A percentile compares a stretch with the other conserved stretches of the same genome.
Conservation (phyloP, 2,329 filamentous ascomycete genomes). For the Fusarium tanahbumbuense region DNA sequence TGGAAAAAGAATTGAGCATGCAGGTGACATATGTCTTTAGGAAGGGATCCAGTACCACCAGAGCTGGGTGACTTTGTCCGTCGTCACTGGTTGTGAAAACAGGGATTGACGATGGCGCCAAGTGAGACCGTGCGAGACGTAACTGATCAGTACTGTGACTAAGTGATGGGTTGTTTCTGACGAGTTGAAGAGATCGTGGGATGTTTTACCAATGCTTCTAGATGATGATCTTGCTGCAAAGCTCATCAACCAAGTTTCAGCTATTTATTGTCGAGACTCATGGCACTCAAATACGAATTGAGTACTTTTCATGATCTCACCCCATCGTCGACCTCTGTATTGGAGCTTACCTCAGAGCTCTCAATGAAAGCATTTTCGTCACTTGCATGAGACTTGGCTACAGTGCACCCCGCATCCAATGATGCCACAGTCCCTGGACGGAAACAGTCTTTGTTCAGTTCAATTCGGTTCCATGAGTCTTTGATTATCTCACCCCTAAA, state of each 20-base stretch:
- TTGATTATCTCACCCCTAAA: background rate
- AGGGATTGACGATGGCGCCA: constrained; percentile 46
- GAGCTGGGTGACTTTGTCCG: constrained; percentile 40
- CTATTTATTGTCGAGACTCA: background rate
- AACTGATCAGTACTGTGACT: constrained; percentile 39
- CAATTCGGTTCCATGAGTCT: constrained; percentile 16
- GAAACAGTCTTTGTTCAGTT: constrained; percentile 20
- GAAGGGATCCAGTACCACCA: constrained; percentile 28
- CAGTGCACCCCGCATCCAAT: constrained; percentile 47
- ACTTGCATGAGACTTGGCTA: constrained; percentile 30
- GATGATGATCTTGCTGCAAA: background rate
- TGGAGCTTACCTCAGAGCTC: constrained; percentile 18
- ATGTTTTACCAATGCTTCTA: background rate
- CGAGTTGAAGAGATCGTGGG: constrained; percentile 5
- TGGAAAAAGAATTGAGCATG: constrained; percentile 19
- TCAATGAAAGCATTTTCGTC: constrained; percentile 22
- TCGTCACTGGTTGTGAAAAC: constrained; percentile 47
- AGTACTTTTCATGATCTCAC: constrained; percentile 28
- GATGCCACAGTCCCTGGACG: constrained; percentile 43
- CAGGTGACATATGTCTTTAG: constrained; percentile 39
- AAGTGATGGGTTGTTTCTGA: constrained; percentile 15
- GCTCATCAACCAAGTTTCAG: background rate
- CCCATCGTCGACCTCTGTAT: constrained; percentile 7
- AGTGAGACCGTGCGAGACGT: constrained; percentile 35
- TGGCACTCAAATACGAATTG: constrained; percentile 30